These are phyloP conservation scores for Gaeumannomyces sp. DNA, from an alignment of 2,329 filamentous ascomycete species.

Conservation along the genomic window DNA sequence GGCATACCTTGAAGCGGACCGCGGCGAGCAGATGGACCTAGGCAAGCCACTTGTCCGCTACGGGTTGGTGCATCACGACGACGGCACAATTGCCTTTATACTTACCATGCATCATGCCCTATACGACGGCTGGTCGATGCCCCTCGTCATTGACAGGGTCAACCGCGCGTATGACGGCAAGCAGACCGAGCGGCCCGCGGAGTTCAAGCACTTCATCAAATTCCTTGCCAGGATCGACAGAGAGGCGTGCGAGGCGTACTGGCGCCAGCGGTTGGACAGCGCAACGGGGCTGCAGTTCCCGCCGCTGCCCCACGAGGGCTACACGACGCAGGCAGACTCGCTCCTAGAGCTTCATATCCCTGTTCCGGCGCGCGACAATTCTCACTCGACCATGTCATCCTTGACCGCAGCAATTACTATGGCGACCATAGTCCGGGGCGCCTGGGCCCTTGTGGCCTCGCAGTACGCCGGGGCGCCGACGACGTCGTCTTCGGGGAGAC, in stretches of 20 bases:
- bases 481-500: conserved; percentile 56
- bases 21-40: conserved; percentile 35
- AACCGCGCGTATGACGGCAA: conserved; percentile 36
- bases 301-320: conserved; percentile 37
- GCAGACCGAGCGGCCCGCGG: conserved; percentile 27
- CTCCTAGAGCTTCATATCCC: conserved; percentile 47
- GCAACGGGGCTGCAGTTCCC: conserved; percentile 42
- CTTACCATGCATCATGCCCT: conserved; percentile 49
- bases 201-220: conserved; percentile 44
- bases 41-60: conserved; percentile 41
- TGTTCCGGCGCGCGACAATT: conserved; percentile 15
- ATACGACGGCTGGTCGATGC: conserved; percentile 53
- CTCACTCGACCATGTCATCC: conserved; percentile 11
- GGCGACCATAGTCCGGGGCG: conserved; percentile 51
- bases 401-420: conserved; percentile 38
- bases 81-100: conserved; percentile 37
- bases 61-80: conserved; percentile 31
- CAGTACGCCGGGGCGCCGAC: conserved; percentile 40
- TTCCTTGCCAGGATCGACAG: conserved; percentile 35
- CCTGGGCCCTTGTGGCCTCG: conserved; percentile 50
- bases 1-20: conserved; percentile 34
- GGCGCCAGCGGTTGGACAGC: conserved; percentile 38
- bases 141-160: conserved; percentile 40
- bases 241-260: conserved; percentile 36
- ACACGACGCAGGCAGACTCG: conserved; percentile 45